These are phyloP conservation scores for barley (Hordeum vulgare) DNA, from an alignment of 176 grass and related monocot species.

Conservation along the genomic window DNA sequence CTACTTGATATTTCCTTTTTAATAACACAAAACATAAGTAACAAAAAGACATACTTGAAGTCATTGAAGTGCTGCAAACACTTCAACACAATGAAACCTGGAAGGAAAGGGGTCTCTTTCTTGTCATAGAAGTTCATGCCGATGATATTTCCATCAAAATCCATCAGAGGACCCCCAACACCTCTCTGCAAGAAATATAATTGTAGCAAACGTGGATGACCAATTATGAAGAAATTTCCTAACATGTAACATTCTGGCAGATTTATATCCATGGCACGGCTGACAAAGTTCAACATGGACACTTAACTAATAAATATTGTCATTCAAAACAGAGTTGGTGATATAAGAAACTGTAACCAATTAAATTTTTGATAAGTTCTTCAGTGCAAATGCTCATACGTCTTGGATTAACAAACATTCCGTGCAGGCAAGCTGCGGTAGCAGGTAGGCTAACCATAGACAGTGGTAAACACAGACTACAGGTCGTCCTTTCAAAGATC, in stretches of 20 bases:
- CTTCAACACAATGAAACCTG: slow-evolving; percentile 24
- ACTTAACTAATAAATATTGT: too few relatives aligned
- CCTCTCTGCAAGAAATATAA: slow-evolving; percentile 2
- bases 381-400: too few relatives aligned
- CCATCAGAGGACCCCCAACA: slow-evolving; percentile 18
- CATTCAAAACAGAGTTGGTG: too few relatives aligned
- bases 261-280: too few relatives aligned
- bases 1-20: background rate
- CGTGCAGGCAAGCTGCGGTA: background rate
- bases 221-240: too few relatives aligned
- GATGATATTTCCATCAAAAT: slow-evolving; percentile 10
- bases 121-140: slow-evolving; percentile 12
- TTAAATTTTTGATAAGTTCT: too few relatives aligned
- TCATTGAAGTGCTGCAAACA: slow-evolving; percentile 17
- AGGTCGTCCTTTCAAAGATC: background rate
- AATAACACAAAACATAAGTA: background rate
- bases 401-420: background rate
- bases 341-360: too few relatives aligned
- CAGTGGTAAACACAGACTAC: background rate
- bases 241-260: too few relatives aligned
- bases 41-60: background rate
- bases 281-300: too few relatives aligned
- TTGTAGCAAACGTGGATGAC: too few relatives aligned
- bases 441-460: background rate
- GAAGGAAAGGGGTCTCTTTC: slow-evolving; percentile 22